Evolutionary conservation across 164 flowering plant species (phyloP).

Genomic region (Malania oleifera): DNA sequence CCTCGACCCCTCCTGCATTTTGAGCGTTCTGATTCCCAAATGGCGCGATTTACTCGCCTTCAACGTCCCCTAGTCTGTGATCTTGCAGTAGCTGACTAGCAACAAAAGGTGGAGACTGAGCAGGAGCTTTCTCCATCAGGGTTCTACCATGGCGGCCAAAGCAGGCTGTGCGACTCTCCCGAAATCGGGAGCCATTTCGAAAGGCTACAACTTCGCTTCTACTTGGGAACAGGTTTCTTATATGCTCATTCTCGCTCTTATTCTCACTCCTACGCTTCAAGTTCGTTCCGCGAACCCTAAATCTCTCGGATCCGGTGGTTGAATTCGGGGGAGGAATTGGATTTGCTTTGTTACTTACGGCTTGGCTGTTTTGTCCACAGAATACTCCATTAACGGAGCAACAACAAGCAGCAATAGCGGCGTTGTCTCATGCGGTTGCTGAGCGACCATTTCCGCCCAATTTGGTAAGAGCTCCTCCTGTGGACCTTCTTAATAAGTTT

Average conservation of each 20-base stretch:
- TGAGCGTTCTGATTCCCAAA: too few species aligned
- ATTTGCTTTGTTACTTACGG: background rate
- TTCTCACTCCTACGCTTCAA: background rate
- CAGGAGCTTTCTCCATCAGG: too few species aligned
- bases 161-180: slow-evolving; percentile 32
- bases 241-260: background rate
- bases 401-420: slow-evolving; percentile 68
- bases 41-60: too few species aligned
- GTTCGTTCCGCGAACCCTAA: background rate
- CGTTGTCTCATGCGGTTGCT: slow-evolving; percentile 73
- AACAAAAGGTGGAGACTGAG: too few species aligned
- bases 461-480: slow-evolving; percentile 36
- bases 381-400: slow-evolving; percentile 87
- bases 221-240: slow-evolving; percentile 83
- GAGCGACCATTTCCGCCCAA: slow-evolving; percentile 81
- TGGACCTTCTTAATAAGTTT: background rate
- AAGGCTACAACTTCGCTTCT: slow-evolving; percentile 82
- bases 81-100: too few species aligned
- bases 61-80: too few species aligned
- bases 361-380: slow-evolving; percentile 28
- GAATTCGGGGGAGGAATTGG: background rate
- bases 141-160: slow-evolving; percentile 28
- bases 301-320: background rate
- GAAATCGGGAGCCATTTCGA: slow-evolving; percentile 69
- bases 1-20: too few species aligned